Evolutionary conservation across 1,139 yeast genomes (phyloP), one percentile per base, ranked within the genome.

Genomic region (Sugiyamaella pinicola): DNA sequence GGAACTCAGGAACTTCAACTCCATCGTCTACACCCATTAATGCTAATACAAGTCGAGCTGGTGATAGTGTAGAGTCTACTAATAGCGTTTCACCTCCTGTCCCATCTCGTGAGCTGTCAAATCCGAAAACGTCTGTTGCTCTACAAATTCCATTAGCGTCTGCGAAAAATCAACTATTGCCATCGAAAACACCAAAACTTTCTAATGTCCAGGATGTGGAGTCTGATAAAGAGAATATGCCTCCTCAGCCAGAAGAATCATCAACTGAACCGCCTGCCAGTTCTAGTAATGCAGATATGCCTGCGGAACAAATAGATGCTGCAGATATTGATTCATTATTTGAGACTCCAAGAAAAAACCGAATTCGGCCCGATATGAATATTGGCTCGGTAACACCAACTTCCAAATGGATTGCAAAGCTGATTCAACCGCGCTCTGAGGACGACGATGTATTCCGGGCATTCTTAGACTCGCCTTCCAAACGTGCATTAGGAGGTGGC

Each of bases 381-480:
- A 18, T 40, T n/a, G 56, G 54, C 7, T 45, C 55, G 4, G 33
- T 54, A 34, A 52, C 57, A 17, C 57, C 60, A 2, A 56, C 59
- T n/a, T 52, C 63, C 57, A 62, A 60, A 43, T 66, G 69, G 69
- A 55, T 66, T 46, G 53, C 62, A 22, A 58, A 61, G 47, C 58
- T 62, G 29, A 61, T 66, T 51, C 63, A 62, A 43, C 53, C 59
- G n/a, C 55, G 58, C 8, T 44, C 51, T 4, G 58, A 56, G 28
- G 66, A 61, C 10, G 64, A 59, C n/a, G 67, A 62, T 37, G 55
- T 61, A 15, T 64, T 66, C 53, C 65, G 63, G 51, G 60, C 66
- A 22, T 63, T 67, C 37, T 56, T 67, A 55, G 64, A 62, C 34
- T 63, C 68, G n/a, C 70, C 70, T 1, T 58, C 67, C 13, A 49